Evolutionary conservation across 768 basidiomycete genomes (phyloP).

Genomic region (Porpolomopsis calyptriformis): DNA sequence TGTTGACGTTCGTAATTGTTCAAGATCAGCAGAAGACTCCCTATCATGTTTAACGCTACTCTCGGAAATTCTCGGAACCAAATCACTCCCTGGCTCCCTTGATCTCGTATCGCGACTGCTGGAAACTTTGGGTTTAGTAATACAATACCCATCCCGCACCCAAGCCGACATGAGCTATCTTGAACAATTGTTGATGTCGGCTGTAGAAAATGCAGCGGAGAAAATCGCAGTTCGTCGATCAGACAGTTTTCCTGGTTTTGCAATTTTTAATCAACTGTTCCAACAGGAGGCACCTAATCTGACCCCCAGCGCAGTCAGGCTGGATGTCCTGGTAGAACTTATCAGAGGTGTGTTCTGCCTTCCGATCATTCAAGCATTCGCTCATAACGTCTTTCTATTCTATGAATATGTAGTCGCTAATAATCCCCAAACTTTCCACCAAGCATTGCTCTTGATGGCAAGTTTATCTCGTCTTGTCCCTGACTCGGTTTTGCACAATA

Average conservation of each 20-base stretch:
- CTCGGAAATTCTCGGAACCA: slow-evolving; percentile 61
- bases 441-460: slow-evolving; percentile 81
- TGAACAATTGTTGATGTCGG: slow-evolving; percentile 77
- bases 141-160: slow-evolving; percentile 42
- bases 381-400: slow-evolving; percentile 5
- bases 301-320: slow-evolving; percentile 49
- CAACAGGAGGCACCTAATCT: slow-evolving; percentile 47
- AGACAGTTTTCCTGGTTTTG: background rate
- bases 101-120: slow-evolving; percentile 64
- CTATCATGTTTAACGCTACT: slow-evolving; percentile 46
- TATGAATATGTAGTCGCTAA: slow-evolving; percentile 49
- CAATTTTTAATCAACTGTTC: background rate
- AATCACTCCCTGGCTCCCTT: slow-evolving; percentile 53
- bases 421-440: slow-evolving; percentile 92
- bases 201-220: slow-evolving; percentile 55
- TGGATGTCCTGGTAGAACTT: slow-evolving; percentile 82
- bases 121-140: slow-evolving; percentile 58
- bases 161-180: slow-evolving; percentile 65
- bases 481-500: slow-evolving; percentile 83
- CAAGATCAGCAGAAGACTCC: slow-evolving; percentile 24
- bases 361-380: too few relatives aligned
- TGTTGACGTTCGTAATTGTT: slow-evolving; percentile 1
- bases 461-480: slow-evolving; percentile 75
- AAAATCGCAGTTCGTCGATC: slow-evolving; percentile 39
- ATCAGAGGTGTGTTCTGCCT: slow-evolving; percentile 62